These are phyloP conservation scores for Phytopythium boreale DNA, from an alignment of 352 stramenopile genomes.

Conservation along the genomic window DNA sequence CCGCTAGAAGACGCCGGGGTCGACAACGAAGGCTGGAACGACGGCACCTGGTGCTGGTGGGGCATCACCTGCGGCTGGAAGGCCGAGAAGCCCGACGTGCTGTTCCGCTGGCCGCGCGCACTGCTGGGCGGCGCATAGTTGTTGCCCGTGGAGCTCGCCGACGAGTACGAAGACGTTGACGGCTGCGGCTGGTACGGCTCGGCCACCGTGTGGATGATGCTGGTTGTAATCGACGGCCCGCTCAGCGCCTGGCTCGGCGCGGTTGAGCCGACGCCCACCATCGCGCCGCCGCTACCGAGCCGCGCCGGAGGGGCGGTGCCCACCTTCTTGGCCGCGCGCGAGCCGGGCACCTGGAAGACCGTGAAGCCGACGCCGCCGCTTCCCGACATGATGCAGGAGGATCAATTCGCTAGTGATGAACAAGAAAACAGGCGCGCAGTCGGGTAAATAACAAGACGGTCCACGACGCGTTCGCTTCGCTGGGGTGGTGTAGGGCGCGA, in stretches of 20 bases:
- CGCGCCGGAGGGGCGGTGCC: conserved; percentile 6
- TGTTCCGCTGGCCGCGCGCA: conserved; percentile 30
- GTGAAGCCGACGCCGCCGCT: conserved; percentile 39
- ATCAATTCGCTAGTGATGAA: not conserved
- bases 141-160: conserved; percentile 13
- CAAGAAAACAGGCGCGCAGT: not conserved
- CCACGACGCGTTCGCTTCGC: no score
- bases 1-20: not conserved
- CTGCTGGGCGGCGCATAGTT: no score
- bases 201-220: conserved; percentile 15
- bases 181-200: conserved; percentile 15
- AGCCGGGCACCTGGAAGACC: conserved; percentile 63
- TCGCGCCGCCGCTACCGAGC: not conserved
- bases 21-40: not conserved
- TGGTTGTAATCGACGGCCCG: conserved; percentile 1
- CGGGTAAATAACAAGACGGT: no score
- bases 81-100: conserved; percentile 29
- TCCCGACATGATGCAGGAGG: conserved; percentile 7
- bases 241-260: not conserved
- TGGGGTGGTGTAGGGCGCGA: no score
- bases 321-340: conserved; percentile 25
- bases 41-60: conserved; percentile 4
- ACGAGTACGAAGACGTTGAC: conserved; percentile 8
- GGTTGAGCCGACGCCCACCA: conserved; percentile 16
- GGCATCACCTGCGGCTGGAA: conserved; percentile 24